phyloP scores from a whole-genome alignment of 2,329 filamentous ascomycete species.

The Aspergillus glaucus region DNA sequence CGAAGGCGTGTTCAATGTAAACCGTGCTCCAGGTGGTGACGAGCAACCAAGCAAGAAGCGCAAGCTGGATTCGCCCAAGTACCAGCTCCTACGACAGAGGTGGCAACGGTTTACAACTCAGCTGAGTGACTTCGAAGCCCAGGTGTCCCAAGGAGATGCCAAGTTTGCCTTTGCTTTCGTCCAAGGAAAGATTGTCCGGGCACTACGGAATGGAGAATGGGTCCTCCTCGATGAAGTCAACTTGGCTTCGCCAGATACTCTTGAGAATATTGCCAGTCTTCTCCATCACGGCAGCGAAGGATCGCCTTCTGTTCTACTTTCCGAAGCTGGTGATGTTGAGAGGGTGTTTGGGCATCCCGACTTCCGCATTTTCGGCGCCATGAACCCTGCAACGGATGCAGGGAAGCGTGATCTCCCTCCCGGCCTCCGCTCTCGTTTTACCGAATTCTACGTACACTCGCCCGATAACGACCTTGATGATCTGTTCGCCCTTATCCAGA shows the following conservation, averaged over 20 bases:
- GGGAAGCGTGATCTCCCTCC: conserved; percentile 91
- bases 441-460: conserved; percentile 87
- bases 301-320: conserved; percentile 75
- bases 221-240: conserved; percentile 97
- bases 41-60: conserved; percentile 68
- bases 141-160: conserved; percentile 63
- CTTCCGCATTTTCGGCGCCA: conserved; percentile 94
- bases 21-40: conserved; percentile 39
- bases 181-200: conserved; percentile 92
- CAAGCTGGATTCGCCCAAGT: conserved; percentile 51
- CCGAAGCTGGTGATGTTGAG: conserved; percentile 90
- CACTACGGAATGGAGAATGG: conserved; percentile 95
- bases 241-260: conserved; percentile 83
- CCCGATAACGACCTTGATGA: conserved; percentile 84
- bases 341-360: conserved; percentile 82
- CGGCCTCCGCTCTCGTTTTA: conserved; percentile 85
- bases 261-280: conserved; percentile 89
- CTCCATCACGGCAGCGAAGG: conserved; percentile 66
- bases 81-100: conserved; percentile 54
- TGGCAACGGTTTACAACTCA: conserved; percentile 77
- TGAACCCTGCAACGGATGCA: conserved; percentile 97
- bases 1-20: conserved; percentile 58
- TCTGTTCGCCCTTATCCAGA: conserved; percentile 77
- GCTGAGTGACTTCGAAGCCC: conserved; percentile 71
- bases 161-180: conserved; percentile 93